phyloP scores from a whole-genome alignment of 2,329 filamentous ascomycete genomes.

The Diaporthe velutina region DNA sequence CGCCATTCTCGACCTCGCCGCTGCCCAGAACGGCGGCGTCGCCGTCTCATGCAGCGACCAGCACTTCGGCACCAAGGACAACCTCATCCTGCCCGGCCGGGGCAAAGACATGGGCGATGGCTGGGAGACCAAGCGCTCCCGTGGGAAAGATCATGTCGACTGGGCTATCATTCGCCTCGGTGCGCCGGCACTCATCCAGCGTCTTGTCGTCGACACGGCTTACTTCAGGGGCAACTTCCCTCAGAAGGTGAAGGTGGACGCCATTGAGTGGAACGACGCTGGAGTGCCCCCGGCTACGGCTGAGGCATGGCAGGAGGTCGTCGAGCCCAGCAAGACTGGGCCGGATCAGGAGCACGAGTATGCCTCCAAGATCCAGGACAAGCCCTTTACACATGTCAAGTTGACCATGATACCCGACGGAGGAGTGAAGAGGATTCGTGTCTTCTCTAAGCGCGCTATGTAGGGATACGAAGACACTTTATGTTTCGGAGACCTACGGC shows the following conservation, averaged over 20 bases:
- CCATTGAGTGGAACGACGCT: slow-evolving; percentile 65
- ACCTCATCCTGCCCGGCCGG: slow-evolving; percentile 82
- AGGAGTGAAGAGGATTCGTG: slow-evolving; percentile 87
- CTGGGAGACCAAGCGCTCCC: slow-evolving; percentile 85
- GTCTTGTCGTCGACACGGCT: slow-evolving; percentile 82
- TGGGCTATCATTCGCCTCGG: slow-evolving; percentile 86
- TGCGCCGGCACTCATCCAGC: slow-evolving; percentile 72
- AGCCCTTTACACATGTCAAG: slow-evolving; percentile 84
- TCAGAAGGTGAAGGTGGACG: slow-evolving; percentile 78
- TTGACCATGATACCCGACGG: slow-evolving; percentile 94
- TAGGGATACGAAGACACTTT: not conserved
- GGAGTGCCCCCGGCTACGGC: slow-evolving; percentile 69
- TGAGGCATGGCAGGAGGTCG: slow-evolving; percentile 74
- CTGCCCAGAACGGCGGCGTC: slow-evolving; percentile 83
- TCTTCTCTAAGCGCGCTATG: slow-evolving; percentile 74
- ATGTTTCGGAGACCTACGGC: not conserved
- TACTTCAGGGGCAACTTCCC: slow-evolving; percentile 89
- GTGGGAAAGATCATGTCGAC: slow-evolving; percentile 79
- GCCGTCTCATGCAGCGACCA: slow-evolving; percentile 84
- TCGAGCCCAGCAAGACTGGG: slow-evolving; percentile 76
- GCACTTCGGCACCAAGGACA: slow-evolving; percentile 86
- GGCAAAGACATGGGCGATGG: slow-evolving; percentile 90
- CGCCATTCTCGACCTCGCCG: slow-evolving; percentile 80
- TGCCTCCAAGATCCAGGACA: slow-evolving; percentile 65
- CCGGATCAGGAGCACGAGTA: slow-evolving; percentile 82